Evolutionary conservation across 1,139 yeast genomes (phyloP), one percentile per base, ranked within the genome.

Genomic region (Geotrichum fermentans): DNA sequence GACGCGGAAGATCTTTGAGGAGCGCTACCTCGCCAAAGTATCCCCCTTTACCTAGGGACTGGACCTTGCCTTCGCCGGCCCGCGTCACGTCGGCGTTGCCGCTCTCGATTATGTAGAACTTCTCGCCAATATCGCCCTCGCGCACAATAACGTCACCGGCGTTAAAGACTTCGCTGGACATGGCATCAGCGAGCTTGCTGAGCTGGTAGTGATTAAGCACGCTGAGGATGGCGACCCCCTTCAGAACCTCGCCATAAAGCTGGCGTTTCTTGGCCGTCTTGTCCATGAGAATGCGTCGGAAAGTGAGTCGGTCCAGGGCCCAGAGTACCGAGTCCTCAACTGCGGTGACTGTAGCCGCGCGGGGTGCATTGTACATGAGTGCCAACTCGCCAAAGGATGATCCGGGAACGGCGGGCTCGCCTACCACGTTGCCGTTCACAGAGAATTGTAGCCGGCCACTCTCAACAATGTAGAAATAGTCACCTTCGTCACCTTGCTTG

Each of bases 21-120:
- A 92, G 74, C 2, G 98, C 97, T 56, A 92, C 82, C 70, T 92
- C 98, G 56, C 98, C 98, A 67, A 92, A 92, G 69, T 92, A 92
- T 63, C 86, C 96, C 56, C 97, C 97, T 62, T 85, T 83, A 42
- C 76, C 69, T 55, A 87, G 74, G 16, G 72, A 72, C 34, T 76
- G 77, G 38, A 90, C 75, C 40, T 28, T 21, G 22, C 92, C 90
- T 48, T 79, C 76, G 39, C 71, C 75, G 47, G 74, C 70, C 57
- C 76, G 79, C 41, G 76, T 66, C 36, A 92, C 95, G 56, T 80
- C 79, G 52, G 96, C 96, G 52, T 75, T 77, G 55, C 98, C 98
- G 59, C 81, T 75, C 68, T 89, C 97, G 55, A 92, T 85, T 58
- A 92, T 75, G 66, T 86, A 92, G 63, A 92, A 92, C 62, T 86